phyloP scores from a whole-genome alignment of 2,329 filamentous ascomycete species.

The Calcarisporium arbuscula region DNA sequence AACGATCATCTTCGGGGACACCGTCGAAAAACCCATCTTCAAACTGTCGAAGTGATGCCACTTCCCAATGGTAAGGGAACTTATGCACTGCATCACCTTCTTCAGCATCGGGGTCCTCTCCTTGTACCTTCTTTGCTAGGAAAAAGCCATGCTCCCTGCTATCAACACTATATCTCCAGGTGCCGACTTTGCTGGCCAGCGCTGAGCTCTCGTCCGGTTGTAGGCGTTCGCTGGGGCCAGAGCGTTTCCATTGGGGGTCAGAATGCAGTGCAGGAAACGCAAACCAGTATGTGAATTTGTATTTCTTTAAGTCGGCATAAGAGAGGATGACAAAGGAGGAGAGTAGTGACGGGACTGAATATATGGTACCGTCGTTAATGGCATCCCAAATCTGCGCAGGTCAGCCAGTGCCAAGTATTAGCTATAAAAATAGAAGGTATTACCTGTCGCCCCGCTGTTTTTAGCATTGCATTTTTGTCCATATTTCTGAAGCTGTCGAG shows the following conservation, averaged over 20 bases:
- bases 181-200: constrained; percentile 76
- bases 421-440: constrained; percentile 15
- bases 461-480: constrained; percentile 72
- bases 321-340: constrained; percentile 85
- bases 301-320: constrained; percentile 94
- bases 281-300: constrained; percentile 97
- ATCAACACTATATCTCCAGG: constrained; percentile 80
- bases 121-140: constrained; percentile 69
- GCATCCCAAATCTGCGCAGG: constrained; percentile 84
- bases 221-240: constrained; percentile 49
- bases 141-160: constrained; percentile 90
- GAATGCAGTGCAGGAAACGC: constrained; percentile 91
- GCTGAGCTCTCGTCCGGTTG: constrained; percentile 64
- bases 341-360: constrained; percentile 86
- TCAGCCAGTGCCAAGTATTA: constrained; percentile 10
- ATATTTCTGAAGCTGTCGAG: constrained; percentile 84
- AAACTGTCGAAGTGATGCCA: constrained; percentile 69
- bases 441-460: constrained; percentile 73
- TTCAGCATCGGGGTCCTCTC: constrained; percentile 35
- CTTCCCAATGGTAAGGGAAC: constrained; percentile 66
- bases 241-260: constrained; percentile 71
- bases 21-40: constrained; percentile 83
- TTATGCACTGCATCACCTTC: constrained; percentile 38
- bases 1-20: constrained; percentile 66
- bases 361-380: constrained; percentile 93